Base-by-base conservation (phyloP, 2,329 filamentous ascomycete genomes). In the Trichothecium roseum region DNA sequence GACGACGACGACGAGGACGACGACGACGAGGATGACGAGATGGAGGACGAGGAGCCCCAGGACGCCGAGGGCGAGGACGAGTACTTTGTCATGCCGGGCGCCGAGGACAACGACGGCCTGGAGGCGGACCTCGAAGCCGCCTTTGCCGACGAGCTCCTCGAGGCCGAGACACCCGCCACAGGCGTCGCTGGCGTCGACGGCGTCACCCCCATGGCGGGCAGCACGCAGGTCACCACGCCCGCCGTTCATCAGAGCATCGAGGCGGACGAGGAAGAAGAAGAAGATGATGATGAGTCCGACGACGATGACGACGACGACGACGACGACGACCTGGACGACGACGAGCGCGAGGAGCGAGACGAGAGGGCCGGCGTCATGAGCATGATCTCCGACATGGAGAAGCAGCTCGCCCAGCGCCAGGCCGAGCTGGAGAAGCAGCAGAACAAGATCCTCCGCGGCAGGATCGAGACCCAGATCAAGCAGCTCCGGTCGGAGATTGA, bases 111-210 rank as follows among this genome's bases (percentile, higher is more conserved):
- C 32, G 37, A 63, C 54, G 55, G 74, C 45, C 50, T 76, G 54
- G 62, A 78, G 54, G 62, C 66, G 52, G 54, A 76, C 48, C 57
- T 81, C 47, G 56, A 79, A 43, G 55, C 74, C 45, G 54, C 72
- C 51, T 62, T 74, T 57, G 59, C 55, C 1, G 60, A 56, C n/a
- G 57, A 59, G 8, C 18, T 24, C 10, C 40, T 57, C 34, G 42
- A 49, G 32, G 56, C 51, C 8, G 62, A 62, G 24, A 67, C 62
- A 8, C 60, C 63, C 2, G 59, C 49, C n/a, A 60, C 63, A 7
- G 59, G 59, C 31, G 43, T 55, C 6, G n/a, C n/a, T n/a, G 20
- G 20, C 20, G 30, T 64, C 66, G 32, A 62, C 55, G 8, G 48
- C 59, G 14, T 31, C 28, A 74, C 69, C 3, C 69, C 69, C 3